Evolutionary conservation across 179 eudicot genomes (phyloP).

Genomic region (Vitellaria paradoxa): DNA sequence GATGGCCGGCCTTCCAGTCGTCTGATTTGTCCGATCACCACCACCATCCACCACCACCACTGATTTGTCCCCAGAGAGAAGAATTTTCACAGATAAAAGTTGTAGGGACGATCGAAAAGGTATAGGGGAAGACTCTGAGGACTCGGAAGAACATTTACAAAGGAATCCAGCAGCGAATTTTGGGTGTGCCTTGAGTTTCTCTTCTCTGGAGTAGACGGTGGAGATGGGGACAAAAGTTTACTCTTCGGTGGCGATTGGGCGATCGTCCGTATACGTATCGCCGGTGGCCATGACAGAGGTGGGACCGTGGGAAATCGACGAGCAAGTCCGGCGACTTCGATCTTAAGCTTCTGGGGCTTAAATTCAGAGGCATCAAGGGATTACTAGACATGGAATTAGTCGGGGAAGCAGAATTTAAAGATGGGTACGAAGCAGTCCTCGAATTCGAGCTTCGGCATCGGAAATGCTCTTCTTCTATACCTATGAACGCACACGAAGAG

Average conservation of each 20-base stretch:
- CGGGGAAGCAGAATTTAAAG: conserved; percentile 44
- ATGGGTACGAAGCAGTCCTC: conserved; percentile 21
- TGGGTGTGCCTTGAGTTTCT: conserved; percentile 16
- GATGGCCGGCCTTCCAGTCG: too few relatives aligned
- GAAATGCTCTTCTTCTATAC: conserved; percentile 21
- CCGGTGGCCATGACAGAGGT: conserved; percentile 22
- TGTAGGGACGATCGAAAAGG: too few relatives aligned
- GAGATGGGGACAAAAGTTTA: not conserved
- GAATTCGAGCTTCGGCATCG: conserved; percentile 26
- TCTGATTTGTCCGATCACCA: too few relatives aligned
- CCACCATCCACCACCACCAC: too few relatives aligned
- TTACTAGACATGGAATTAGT: conserved; percentile 46
- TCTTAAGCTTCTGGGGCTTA: conserved; percentile 45
- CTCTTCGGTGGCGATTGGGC: not conserved
- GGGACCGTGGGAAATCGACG: conserved; percentile 31
- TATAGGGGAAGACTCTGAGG: too few relatives aligned
- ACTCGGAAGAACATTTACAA: too few relatives aligned
- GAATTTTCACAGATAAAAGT: too few relatives aligned
- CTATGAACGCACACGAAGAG: conserved; percentile 30
- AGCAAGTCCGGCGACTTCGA: conserved; percentile 59
- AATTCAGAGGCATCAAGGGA: conserved; percentile 47
- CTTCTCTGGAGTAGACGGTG: conserved; percentile 6
- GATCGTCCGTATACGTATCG: conserved; percentile 42
- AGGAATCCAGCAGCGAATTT: conserved; percentile 16
- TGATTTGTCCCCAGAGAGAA: too few relatives aligned